These are phyloP conservation scores for Plasmodium coatneyi DNA, from an alignment of 169 alveolate species.

Conservation along the genomic window DNA sequence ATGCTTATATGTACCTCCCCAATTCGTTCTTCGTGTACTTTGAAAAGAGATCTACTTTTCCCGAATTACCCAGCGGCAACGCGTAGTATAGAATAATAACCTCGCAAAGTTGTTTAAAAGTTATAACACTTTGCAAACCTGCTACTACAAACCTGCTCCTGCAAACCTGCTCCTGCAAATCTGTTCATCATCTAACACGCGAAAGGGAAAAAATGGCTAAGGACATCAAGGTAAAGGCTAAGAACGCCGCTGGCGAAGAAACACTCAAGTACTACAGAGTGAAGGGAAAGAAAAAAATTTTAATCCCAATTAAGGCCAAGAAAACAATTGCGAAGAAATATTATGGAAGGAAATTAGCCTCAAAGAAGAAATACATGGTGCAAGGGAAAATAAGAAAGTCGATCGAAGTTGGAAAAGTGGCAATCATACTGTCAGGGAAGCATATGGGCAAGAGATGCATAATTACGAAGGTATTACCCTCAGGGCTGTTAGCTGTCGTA, in stretches of 20 bases:
- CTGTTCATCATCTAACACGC: neutral
- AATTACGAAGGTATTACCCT: constrained; percentile 93
- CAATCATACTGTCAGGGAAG: constrained; percentile 95
- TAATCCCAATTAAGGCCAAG: constrained; percentile 49
- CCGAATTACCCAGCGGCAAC: neutral
- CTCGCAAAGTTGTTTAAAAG: neutral
- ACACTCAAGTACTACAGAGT: constrained; percentile 13
- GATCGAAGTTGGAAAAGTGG: constrained; percentile 93
- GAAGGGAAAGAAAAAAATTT: constrained; percentile 28
- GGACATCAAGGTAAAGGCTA: neutral
- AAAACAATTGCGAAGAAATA: constrained; percentile 59
- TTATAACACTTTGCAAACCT: neutral
- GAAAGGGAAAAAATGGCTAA: constrained; percentile 28
- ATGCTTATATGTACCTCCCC: neutral
- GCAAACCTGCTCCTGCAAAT: neutral
- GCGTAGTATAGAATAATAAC: neutral
- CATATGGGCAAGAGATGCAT: constrained; percentile 98
- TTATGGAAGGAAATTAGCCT: constrained; percentile 77
- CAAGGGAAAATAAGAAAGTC: constrained; percentile 86
- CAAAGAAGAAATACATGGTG: constrained; percentile 78
- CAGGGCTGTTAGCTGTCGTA: constrained; percentile 95
- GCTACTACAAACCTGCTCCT: neutral
- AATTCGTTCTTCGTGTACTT: neutral
- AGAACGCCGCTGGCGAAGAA: neutral
- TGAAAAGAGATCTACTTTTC: neutral